A percentile compares a stretch with the other conserved stretches of the same genome.
Evolutionary conservation across 148 eudicot species (phyloP).

Genomic region (Talinum fruticosum): DNA sequence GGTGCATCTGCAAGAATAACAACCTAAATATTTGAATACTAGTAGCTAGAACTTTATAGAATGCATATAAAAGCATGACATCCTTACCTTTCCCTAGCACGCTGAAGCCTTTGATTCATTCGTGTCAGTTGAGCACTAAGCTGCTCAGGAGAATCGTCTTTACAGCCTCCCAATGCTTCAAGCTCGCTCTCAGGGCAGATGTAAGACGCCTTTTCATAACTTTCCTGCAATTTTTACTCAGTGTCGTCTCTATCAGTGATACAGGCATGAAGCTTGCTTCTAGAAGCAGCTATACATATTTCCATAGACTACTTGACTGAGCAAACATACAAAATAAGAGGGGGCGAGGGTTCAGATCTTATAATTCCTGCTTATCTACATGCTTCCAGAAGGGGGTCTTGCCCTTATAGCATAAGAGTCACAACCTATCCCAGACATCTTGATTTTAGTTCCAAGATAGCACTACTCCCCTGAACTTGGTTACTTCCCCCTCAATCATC

Average conservation of each 20-base stretch:
- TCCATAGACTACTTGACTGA: neutral
- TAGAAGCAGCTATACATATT: neutral
- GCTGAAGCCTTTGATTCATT: constrained; percentile 61
- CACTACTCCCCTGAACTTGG: neutral
- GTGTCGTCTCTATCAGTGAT: neutral
- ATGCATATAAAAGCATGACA: constrained; percentile 5
- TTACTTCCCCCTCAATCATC: neutral
- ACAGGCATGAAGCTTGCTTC: neutral
- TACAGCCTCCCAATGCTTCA: constrained; percentile 69
- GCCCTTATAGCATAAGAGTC: too few species aligned
- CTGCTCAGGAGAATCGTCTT: constrained; percentile 63
- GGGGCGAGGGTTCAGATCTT: neutral
- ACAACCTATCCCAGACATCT: too few species aligned
- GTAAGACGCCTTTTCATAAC: constrained; percentile 64
- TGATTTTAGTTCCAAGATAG: neutral
- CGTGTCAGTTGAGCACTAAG: constrained; percentile 65
- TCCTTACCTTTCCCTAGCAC: constrained; percentile 63
- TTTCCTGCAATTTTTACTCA: constrained; percentile 45
- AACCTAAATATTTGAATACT: constrained; percentile 12
- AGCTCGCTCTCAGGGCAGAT: constrained; percentile 82
- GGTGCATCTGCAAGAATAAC: constrained; percentile 48
- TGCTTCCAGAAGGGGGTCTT: too few species aligned
- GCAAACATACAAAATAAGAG: too few species aligned
- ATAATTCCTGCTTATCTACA: neutral
- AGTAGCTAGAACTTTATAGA: constrained; percentile 4